Conservation (phyloP, 176 grass and related monocot genomes). For the Areca catechu region DNA sequence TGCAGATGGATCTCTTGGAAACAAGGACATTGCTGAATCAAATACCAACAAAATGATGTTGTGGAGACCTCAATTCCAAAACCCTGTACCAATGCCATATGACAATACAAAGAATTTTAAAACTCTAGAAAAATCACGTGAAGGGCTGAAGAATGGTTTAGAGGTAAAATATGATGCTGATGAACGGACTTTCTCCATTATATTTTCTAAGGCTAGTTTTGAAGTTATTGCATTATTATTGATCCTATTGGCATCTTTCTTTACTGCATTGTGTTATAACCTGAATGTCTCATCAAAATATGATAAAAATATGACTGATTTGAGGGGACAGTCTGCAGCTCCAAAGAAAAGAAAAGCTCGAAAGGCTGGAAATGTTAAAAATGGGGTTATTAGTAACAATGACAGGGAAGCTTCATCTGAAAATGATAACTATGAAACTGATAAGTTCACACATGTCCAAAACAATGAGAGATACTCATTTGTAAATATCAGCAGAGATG, state of each 20-base stretch:
- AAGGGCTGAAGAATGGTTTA: background rate
- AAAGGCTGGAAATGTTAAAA: slow-evolving; percentile 31
- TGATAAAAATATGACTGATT: slow-evolving; percentile 30
- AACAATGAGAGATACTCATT: slow-evolving; percentile 16
- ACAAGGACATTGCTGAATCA: no score
- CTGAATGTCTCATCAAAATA: slow-evolving; percentile 28
- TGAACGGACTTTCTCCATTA: background rate
- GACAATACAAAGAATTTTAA: no score
- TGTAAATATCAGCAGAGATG: slow-evolving; percentile 9
- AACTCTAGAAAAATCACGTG: no score
- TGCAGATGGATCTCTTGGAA: no score
- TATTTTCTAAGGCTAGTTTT: slow-evolving; percentile 15
- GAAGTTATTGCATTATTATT: slow-evolving; percentile 16
- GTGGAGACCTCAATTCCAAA: no score
- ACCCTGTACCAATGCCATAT: no score
- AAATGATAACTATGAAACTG: slow-evolving; percentile 36
- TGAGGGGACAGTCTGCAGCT: slow-evolving; percentile 31
- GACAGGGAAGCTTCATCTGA: slow-evolving; percentile 20
- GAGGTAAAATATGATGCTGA: background rate
- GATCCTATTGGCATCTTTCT: slow-evolving; percentile 16
- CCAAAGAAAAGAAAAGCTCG: slow-evolving; percentile 73
- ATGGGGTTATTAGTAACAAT: slow-evolving; percentile 14
- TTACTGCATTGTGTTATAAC: background rate
- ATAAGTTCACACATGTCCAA: slow-evolving; percentile 18
- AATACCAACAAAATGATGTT: no score